phyloP scores from a whole-genome alignment of 805 yeast species.

The Sungouiozyma intestinalis region DNA sequence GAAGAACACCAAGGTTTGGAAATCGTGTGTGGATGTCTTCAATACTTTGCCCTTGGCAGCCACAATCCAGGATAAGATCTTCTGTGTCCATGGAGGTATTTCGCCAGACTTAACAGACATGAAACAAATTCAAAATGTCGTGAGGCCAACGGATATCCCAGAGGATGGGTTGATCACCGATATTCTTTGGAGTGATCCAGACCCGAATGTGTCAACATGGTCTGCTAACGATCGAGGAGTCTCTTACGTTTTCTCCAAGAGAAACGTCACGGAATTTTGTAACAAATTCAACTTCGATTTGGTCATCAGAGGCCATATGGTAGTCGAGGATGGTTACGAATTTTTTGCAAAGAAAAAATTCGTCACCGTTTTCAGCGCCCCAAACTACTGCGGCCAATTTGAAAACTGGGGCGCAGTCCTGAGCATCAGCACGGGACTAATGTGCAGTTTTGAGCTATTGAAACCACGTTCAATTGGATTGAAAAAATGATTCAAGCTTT shows the following conservation, averaged over 20 bases:
- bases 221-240: conserved; percentile 76
- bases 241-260: conserved; percentile 63
- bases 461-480: conserved; percentile 37
- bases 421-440: conserved; percentile 57
- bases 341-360: conserved; percentile 63
- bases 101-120: conserved; percentile 58
- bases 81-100: conserved; percentile 79
- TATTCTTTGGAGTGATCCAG: conserved; percentile 78
- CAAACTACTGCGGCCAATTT: conserved; percentile 76
- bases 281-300: conserved; percentile 58
- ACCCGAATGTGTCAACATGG: conserved; percentile 46
- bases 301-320: conserved; percentile 80
- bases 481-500: background rate
- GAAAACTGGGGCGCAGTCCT: conserved; percentile 73
- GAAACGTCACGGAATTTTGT: conserved; percentile 57
- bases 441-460: conserved; percentile 61
- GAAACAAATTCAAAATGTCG: conserved; percentile 51
- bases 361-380: conserved; percentile 74
- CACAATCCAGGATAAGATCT: conserved; percentile 85
- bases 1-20: conserved; percentile 86
- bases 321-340: conserved; percentile 81
- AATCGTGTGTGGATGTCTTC: conserved; percentile 84
- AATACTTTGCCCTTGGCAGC: conserved; percentile 94
- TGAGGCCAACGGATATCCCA: conserved; percentile 76
- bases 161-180: conserved; percentile 71